These are phyloP conservation scores for Rhodotorula babjevae DNA, from an alignment of 768 basidiomycete genomes.

Conservation along the genomic window DNA sequence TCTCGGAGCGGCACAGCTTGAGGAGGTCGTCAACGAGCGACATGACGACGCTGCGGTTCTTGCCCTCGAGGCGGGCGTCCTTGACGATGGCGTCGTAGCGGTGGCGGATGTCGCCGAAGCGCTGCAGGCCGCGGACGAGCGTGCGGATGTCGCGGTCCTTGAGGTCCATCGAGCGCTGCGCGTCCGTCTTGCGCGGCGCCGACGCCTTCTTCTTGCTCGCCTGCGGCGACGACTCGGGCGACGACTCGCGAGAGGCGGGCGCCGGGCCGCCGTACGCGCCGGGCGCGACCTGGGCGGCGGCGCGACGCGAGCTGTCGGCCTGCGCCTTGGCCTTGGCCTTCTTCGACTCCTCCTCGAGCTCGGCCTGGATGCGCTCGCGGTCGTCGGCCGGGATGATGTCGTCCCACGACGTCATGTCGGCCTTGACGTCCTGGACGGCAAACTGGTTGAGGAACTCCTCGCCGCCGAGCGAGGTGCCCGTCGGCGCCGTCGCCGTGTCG, in stretches of 20 bases:
- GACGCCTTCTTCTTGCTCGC: constrained; percentile 41
- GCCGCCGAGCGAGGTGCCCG: constrained; percentile 87
- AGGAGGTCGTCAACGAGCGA: constrained; percentile 91
- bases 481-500: constrained; percentile 75
- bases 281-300: constrained; percentile 67
- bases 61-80: constrained; percentile 85
- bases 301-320: constrained; percentile 67
- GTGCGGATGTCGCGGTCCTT: constrained; percentile 97
- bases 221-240: constrained; percentile 68
- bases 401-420: constrained; percentile 92
- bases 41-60: constrained; percentile 86
- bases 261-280: constrained; percentile 76
- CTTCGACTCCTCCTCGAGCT: constrained; percentile 58
- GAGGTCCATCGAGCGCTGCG: constrained; percentile 90
- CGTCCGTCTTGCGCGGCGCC: constrained; percentile 79
- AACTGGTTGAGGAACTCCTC: constrained; percentile 94
- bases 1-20: constrained; percentile 71
- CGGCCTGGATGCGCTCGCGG: constrained; percentile 59
- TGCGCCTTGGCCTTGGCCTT: constrained; percentile 48
- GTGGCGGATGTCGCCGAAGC: constrained; percentile 94
- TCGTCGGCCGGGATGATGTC: constrained; percentile 95
- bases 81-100: constrained; percentile 87
- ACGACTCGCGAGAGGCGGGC: constrained; percentile 56
- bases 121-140: constrained; percentile 85
- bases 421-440: constrained; percentile 96